Conservation (phyloP, 2,329 filamentous ascomycete species). For the Fusarium albidum region DNA sequence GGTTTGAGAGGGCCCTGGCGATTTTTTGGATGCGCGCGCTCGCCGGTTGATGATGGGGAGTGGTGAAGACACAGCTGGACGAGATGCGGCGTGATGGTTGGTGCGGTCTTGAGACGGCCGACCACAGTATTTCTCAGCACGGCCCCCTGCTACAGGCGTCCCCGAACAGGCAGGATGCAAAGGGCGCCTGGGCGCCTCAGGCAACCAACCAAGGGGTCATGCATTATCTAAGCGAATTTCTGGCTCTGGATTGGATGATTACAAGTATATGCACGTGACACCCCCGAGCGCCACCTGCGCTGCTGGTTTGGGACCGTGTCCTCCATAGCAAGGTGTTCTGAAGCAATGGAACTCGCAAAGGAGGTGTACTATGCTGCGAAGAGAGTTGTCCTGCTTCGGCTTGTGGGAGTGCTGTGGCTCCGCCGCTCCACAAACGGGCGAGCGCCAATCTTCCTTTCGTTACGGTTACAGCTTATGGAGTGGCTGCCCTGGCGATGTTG, state of each 20-base stretch:
- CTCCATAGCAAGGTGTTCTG: neutral
- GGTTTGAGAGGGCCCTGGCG: constrained; percentile 66
- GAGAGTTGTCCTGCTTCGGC: neutral
- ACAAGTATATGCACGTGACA: constrained; percentile 34
- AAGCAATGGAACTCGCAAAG: constrained; percentile 1
- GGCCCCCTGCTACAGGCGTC: constrained; percentile 42
- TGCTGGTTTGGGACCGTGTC: neutral
- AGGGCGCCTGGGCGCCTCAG: constrained; percentile 37
- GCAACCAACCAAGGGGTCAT: constrained; percentile 16
- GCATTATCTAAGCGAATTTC: constrained; percentile 27
- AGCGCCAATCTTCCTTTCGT: neutral
- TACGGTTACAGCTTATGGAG: constrained; percentile 1
- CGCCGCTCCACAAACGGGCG: constrained; percentile 13
- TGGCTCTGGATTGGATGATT: constrained; percentile 12
- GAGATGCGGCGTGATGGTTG: constrained; percentile 60
- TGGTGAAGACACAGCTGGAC: constrained; percentile 61
- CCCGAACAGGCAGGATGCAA: constrained; percentile 36
- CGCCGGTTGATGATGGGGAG: constrained; percentile 60
- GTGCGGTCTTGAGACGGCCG: constrained; percentile 50
- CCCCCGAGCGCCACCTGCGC: constrained; percentile 3
- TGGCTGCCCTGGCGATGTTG: constrained; percentile 19
- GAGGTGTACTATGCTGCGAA: constrained; percentile 1
- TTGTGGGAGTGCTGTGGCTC: constrained; percentile 2
- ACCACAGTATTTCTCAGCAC: constrained; percentile 56
- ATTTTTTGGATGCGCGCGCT: constrained; percentile 70